Evolutionary conservation across 1,284 basidiomycete species (phyloP), one percentile per base, ranked within the genome.

Genomic region (Coniferiporia weirii): DNA sequence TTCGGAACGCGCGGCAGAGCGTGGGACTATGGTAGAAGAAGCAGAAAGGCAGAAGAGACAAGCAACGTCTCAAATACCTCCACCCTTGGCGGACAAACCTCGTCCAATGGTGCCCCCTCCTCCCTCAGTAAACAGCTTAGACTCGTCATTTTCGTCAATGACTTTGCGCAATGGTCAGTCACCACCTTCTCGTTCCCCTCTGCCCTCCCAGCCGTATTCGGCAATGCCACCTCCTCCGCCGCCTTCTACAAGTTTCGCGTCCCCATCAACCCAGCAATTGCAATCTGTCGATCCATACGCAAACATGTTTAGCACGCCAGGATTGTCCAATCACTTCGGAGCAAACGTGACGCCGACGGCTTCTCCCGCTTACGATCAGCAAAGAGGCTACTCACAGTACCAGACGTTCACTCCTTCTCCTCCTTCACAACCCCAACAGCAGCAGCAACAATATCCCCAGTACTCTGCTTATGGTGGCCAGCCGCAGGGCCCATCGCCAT

Each of bases 11-110:
- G 81, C 78, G n/a, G 70, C 75, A 0, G 93, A 98, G 70, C 80
- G 93, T 13, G 84, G 89, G 47, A 75, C 76, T 13, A 69, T 96
- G 22, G 79, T 83, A 1, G 76, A 79, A 0, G 85, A 91, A 63
- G 77, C 89, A 1, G 93, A 94, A 64, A 81, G 85, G 35, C 83
- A 90, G 70, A 83, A 79, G 64, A 77, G 84, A 49, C 68, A 87
- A 10, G 76, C 83, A 3, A 69, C 66, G 15, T 61, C 71, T 10
- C 64, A 73, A 15, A 67, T 75, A 1, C 74, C 79, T 17, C 76
- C 79, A 22, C 75, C 79, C 4, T 52, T 64, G 55, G 74, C 79
- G 1, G 73, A 69, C 38, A 83, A 81, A 62, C 82, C 81, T 4
- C 78, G 76, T n/a, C 64, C 75, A 35, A 77, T 75, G 15, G 79